Evolutionary conservation across 768 basidiomycete genomes (phyloP).

Genomic region (Exsudoporus frostii): DNA sequence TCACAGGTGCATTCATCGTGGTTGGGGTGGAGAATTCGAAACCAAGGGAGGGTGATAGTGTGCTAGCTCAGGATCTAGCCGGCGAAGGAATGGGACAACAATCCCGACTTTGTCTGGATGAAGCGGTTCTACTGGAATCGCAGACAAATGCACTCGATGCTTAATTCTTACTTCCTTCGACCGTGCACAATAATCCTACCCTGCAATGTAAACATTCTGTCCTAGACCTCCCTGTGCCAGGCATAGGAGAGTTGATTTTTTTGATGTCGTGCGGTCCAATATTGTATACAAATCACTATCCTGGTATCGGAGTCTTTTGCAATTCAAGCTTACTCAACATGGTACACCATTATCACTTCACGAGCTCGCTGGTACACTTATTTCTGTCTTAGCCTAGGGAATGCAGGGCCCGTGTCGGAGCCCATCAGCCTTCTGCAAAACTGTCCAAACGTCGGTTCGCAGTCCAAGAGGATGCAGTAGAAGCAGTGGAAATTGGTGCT

Average conservation of each 20-base stretch:
- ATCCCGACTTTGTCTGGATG: slow-evolving; percentile 5
- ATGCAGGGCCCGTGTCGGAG: slow-evolving; percentile 40
- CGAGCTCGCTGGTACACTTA: slow-evolving; percentile 7
- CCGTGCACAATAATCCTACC: background rate
- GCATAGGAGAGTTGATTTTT: background rate
- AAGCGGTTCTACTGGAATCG: slow-evolving; percentile 5
- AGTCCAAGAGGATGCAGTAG: slow-evolving; percentile 45
- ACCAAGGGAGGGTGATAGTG: slow-evolving; percentile 33
- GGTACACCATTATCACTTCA: slow-evolving; percentile 14
- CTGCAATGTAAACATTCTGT: background rate
- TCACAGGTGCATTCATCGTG: slow-evolving; percentile 72
- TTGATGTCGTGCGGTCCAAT: background rate
- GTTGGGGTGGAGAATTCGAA: slow-evolving; percentile 58
- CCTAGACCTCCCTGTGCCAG: background rate
- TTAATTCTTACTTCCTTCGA: background rate
- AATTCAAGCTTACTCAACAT: slow-evolving; percentile 5
- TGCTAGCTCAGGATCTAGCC: slow-evolving; percentile 1
- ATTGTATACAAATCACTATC: background rate
- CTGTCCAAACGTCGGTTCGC: slow-evolving; percentile 48
- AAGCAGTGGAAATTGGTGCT: slow-evolving; percentile 46
- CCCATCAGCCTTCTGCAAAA: slow-evolving; percentile 52
- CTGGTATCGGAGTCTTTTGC: background rate
- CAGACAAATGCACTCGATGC: background rate
- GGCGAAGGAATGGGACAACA: slow-evolving; percentile 2
- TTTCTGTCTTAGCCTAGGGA: slow-evolving; percentile 29